A percentile compares a stretch with the other conserved stretches of the same genome.
Evolutionary conservation across 371 early-diverging fungal genomes (phyloP).

Genomic region (Apophysomyces elegans): DNA sequence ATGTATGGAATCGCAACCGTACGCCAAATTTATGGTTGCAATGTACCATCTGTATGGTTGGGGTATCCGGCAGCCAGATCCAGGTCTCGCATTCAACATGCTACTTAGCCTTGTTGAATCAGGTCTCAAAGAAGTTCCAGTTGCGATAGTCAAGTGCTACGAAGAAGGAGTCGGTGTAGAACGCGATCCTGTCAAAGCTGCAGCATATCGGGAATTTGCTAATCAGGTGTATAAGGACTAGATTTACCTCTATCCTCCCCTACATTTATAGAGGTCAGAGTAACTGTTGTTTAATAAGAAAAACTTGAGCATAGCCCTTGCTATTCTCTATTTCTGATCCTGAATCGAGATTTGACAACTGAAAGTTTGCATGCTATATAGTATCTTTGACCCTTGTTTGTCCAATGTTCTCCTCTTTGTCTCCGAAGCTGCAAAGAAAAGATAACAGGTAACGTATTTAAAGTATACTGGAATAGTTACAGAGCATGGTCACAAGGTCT

Average conservation of each 20-base stretch:
- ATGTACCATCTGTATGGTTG: conserved; percentile 32
- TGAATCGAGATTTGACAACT: too few relatives aligned
- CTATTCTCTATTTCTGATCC: too few relatives aligned
- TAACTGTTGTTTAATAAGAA: too few relatives aligned
- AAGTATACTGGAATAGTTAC: too few relatives aligned
- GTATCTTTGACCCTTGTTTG: too few relatives aligned
- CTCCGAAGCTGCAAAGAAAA: too few relatives aligned
- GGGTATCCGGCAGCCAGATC: conserved; percentile 17
- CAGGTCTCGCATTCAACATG: conserved; percentile 14
- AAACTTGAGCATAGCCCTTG: too few relatives aligned
- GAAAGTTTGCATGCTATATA: too few relatives aligned
- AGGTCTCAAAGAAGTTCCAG: conserved; percentile 18
- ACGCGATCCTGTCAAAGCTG: conserved; percentile 17
- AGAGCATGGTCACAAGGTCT: too few relatives aligned
- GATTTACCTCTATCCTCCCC: background rate
- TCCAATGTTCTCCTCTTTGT: too few relatives aligned
- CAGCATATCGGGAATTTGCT: background rate
- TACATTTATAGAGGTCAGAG: too few relatives aligned
- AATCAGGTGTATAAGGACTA: conserved; percentile 13
- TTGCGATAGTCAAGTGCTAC: conserved; percentile 29
- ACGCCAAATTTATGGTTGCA: conserved; percentile 30
- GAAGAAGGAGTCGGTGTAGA: conserved; percentile 27
- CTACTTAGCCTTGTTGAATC: conserved; percentile 19
- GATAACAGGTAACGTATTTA: too few relatives aligned
- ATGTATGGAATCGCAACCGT: background rate